phyloP scores from a whole-genome alignment of 2,329 filamentous ascomycete species.

The Fusarium tricinctum region DNA sequence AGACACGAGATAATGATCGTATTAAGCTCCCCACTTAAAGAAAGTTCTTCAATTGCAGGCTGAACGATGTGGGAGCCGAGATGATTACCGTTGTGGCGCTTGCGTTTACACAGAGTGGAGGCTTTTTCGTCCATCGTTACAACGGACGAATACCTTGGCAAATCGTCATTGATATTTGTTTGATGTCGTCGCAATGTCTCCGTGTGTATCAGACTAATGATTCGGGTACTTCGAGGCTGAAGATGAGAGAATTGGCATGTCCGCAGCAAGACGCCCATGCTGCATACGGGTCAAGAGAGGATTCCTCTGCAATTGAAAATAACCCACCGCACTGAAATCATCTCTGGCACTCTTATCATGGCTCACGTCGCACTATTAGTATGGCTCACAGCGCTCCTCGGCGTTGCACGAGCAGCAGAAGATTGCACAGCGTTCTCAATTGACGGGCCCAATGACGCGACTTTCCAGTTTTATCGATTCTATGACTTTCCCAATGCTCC shows the following conservation, averaged over 20 bases:
- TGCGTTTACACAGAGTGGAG: background rate
- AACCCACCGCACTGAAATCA: too few species aligned
- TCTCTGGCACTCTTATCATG: background rate
- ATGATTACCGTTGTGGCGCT: background rate
- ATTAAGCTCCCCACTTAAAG: background rate
- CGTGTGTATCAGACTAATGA: background rate
- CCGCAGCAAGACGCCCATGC: background rate
- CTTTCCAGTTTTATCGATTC: slow-evolving; percentile 7
- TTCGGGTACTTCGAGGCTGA: background rate
- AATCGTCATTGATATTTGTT: background rate
- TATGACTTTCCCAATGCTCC: slow-evolving; percentile 6
- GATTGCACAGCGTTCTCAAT: background rate
- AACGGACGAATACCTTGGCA: background rate
- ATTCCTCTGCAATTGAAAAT: background rate
- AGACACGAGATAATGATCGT: background rate
- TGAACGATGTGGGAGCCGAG: background rate
- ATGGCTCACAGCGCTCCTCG: background rate
- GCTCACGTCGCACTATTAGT: background rate
- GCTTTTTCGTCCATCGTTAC: background rate
- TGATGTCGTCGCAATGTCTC: background rate
- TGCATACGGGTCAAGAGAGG: background rate
- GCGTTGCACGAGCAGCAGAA: background rate
- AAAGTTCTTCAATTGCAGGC: background rate
- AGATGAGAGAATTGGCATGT: background rate
- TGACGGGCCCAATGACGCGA: background rate